Conservation (phyloP, 2,329 filamentous ascomycete genomes). For the Penicillium sclerotiorum region DNA sequence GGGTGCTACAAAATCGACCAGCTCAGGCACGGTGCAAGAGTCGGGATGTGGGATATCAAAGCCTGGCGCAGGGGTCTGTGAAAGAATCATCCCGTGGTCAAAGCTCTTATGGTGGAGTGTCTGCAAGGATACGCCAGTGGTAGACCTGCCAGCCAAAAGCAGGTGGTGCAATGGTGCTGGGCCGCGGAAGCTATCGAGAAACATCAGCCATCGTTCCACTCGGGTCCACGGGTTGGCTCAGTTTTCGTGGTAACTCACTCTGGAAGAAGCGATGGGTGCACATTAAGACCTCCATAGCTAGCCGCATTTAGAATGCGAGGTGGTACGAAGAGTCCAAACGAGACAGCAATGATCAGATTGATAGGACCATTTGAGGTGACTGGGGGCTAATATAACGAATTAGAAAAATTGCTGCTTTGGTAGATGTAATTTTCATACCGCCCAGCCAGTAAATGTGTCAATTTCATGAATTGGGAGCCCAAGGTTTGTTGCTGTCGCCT, state of each 20-base stretch:
- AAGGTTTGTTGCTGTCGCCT: conserved; percentile 64
- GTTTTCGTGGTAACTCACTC: conserved; percentile 56
- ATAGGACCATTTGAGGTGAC: conserved; percentile 48
- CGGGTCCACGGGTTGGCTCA: background rate
- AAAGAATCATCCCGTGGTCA: conserved; percentile 75
- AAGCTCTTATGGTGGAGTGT: conserved; percentile 77
- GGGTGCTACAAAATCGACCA: conserved; percentile 61
- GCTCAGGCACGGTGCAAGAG: conserved; percentile 49
- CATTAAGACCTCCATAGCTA: conserved; percentile 84
- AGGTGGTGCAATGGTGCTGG: conserved; percentile 85
- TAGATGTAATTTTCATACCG: conserved; percentile 60
- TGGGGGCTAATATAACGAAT: conserved; percentile 55
- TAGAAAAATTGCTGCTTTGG: background rate
- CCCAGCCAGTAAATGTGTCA: conserved; percentile 82
- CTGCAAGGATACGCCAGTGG: conserved; percentile 81
- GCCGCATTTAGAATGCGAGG: conserved; percentile 68
- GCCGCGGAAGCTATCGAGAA: conserved; percentile 67
- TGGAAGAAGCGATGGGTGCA: conserved; percentile 89
- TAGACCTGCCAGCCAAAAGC: conserved; percentile 63
- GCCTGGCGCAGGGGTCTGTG: conserved; percentile 65
- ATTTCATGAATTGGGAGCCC: conserved; percentile 70
- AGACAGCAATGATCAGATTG: conserved; percentile 88
- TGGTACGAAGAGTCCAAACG: conserved; percentile 90
- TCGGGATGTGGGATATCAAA: conserved; percentile 53
- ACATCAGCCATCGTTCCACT: background rate